These are phyloP conservation scores for Tricladium varicosporioides DNA, from an alignment of 2,329 filamentous ascomycete species.

Conservation along the genomic window DNA sequence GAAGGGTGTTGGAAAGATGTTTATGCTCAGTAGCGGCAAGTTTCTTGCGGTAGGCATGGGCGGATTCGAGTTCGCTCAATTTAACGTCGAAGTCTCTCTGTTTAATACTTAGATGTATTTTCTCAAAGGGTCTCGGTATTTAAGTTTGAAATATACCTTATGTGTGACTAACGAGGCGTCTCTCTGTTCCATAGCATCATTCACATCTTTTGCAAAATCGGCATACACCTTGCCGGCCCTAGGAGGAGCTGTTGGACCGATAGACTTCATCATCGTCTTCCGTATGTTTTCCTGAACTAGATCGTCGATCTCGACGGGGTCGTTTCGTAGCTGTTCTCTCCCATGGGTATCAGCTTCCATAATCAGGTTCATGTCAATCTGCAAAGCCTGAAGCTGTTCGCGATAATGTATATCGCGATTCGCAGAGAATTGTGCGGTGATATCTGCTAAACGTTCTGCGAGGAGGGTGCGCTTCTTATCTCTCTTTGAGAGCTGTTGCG, in stretches of 20 bases:
- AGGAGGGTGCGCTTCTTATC: constrained; percentile 86
- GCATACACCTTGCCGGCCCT: constrained; percentile 83
- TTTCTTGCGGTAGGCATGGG: constrained; percentile 59
- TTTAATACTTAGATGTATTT: constrained; percentile 1
- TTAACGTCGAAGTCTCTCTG: constrained; percentile 65
- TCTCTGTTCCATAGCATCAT: constrained; percentile 82
- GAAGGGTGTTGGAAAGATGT: constrained; percentile 57
- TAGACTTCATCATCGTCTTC: constrained; percentile 34
- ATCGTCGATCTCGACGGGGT: constrained; percentile 40
- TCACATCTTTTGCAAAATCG: constrained; percentile 81
- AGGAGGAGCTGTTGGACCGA: constrained; percentile 37
- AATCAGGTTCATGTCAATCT: constrained; percentile 84
- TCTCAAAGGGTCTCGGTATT: not conserved
- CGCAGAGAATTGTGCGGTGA: constrained; percentile 74
- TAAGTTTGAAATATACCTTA: constrained; percentile 57
- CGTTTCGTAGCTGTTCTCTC: constrained; percentile 62
- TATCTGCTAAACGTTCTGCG: constrained; percentile 71
- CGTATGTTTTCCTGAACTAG: constrained; percentile 32
- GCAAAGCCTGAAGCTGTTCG: constrained; percentile 86
- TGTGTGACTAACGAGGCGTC: constrained; percentile 81
- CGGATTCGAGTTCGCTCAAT: constrained; percentile 56
- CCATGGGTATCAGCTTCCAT: constrained; percentile 81
- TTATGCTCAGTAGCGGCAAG: constrained; percentile 61
- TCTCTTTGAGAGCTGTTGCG: constrained; percentile 63
- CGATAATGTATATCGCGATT: constrained; percentile 84